Evolutionary conservation across 139 green algal species (phyloP), one percentile per base, ranked within the genome.

Genomic region (Dunaliella primolecta): DNA sequence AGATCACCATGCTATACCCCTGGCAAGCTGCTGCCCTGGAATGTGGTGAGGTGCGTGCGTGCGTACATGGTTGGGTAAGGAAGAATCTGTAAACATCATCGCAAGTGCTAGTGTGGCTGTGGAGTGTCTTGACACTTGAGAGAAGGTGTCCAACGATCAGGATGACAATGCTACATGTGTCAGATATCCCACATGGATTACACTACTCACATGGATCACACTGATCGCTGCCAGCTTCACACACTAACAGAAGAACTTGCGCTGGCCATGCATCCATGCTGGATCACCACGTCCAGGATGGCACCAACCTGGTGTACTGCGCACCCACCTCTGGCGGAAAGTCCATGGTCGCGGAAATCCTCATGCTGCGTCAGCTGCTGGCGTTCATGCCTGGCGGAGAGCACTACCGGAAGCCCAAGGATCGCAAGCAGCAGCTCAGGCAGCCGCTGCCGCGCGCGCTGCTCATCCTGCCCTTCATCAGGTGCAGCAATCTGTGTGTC

Each of bases 321-420:
- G 95, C 95, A 15, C 95, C 95, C 32, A 98, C 95, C 36, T 94
- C 89, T 56, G 94, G 89, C 87, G 96, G 96, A 37, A 98, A 98
- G 90, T 94, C 87, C 35, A 83, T 97, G 84, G 95, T 98, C 1
- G 94, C 95, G 0, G 95, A 98, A 82, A 83, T 98, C 23, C 85
- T 98, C 0, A 91, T 98, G 89, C 83, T 97, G 38, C 90, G 93
- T 27, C 81, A 89, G 15, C 82, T 96, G 81, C 23, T 85, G 77
- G 80, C 31, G 84, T 55, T 7, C 25, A n/a, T 34, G 32, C n/a
- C 77, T 15, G 36, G 20, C 25, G 35, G 71, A 32, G 57, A 37
- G 35, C 20, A 23, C 34, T 29, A 23, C 11, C n/a, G 0, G 75
- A 32, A 31, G 55, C 75, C 32, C 78, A 64, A 64, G 46, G 46